A percentile compares a stretch with the other conserved stretches of the same genome.
These are phyloP conservation scores for Macrolepiota dolichaula DNA, from an alignment of 768 basidiomycete genomes.

Conservation along the genomic window DNA sequence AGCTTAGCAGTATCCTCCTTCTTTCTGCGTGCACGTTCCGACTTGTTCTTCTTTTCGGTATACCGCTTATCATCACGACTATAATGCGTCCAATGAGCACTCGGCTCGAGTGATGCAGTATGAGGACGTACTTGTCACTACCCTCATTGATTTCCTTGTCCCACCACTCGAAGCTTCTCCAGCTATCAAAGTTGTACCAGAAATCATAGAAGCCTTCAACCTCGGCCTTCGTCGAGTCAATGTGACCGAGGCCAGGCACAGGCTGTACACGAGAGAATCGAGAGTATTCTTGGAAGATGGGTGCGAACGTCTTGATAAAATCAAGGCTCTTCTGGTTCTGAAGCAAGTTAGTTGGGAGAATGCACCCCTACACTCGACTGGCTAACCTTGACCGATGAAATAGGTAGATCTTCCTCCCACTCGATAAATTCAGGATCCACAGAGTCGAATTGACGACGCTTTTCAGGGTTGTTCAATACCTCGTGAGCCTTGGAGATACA, in stretches of 20 bases:
- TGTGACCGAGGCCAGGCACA: slow-evolving; percentile 74
- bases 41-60: slow-evolving; percentile 99
- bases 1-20: slow-evolving; percentile 95
- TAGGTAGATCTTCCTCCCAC: slow-evolving; percentile 77
- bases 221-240: slow-evolving; percentile 69
- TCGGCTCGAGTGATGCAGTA: not conserved
- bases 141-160: slow-evolving; percentile 99
- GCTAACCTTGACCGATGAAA: slow-evolving; percentile 51
- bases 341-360: not conserved
- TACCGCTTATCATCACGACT: slow-evolving; percentile 99
- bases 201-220: slow-evolving; percentile 97
- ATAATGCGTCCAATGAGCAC: not conserved
- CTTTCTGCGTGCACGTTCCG: slow-evolving; percentile 92
- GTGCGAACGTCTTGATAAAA: slow-evolving; percentile 72
- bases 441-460: slow-evolving; percentile 93
- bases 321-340: slow-evolving; percentile 45
- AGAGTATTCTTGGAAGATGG: slow-evolving; percentile 90
- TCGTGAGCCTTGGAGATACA: slow-evolving; percentile 99
- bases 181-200: slow-evolving; percentile 99
- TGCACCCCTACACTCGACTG: not conserved
- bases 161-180: slow-evolving; percentile 96
- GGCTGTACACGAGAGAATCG: slow-evolving; percentile 87
- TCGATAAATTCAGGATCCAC: slow-evolving; percentile 79
- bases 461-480: slow-evolving; percentile 81
- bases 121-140: slow-evolving; percentile 72